Base-by-base conservation (phyloP, 495 filamentous ascomycete genomes). In the Aspergillus hancockii region DNA sequence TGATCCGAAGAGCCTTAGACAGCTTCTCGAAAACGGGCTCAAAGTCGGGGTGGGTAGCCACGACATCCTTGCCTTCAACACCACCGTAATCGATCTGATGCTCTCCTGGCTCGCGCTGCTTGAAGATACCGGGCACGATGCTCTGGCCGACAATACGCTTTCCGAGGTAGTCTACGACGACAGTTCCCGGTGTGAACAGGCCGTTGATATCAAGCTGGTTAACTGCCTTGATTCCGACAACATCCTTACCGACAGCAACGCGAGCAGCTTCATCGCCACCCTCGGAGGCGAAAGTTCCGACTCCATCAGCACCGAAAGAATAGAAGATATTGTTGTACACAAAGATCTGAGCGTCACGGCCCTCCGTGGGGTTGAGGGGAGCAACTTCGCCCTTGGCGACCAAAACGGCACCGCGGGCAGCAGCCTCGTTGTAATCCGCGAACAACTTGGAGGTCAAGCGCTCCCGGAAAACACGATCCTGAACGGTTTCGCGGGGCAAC, bases 261-360 rank as follows among this genome's bases (percentile, higher is more conserved):
- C 94, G 85, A 12, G 95, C 95, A 45, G 95, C 95, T 74, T 99
- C 95, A 68, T 99, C 93, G 18, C 95, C 95, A 58, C 95, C 95
- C 77, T 98, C 94, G 25, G 85, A 90, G 28, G 91, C 90, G 76
- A 99, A 99, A 32, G 95, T 99, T 32, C 93, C 93, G 52, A 98
- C 94, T 43, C 95, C 95, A 70, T 99, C 95, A 43, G 93, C 94
- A 61, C 95, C 95, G 67, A 96, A 97, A 3, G 94, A 98, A 79
- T 93, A 98, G 79, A 99, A 99, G 58, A 99, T 89, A 75, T 98
- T 98, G 79, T 98, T 98, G 76, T 97, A 98, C 16, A 99, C 92
- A 69, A 97, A 99, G 61, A 99, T 99, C 76, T 98, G 95, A 3
- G 95, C 95, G 72, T 98, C 92, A 49, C 80, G 83, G 51, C 79